phyloP scores from a whole-genome alignment of 2,329 filamentous ascomycete species.

The Sporothrix sp. region DNA sequence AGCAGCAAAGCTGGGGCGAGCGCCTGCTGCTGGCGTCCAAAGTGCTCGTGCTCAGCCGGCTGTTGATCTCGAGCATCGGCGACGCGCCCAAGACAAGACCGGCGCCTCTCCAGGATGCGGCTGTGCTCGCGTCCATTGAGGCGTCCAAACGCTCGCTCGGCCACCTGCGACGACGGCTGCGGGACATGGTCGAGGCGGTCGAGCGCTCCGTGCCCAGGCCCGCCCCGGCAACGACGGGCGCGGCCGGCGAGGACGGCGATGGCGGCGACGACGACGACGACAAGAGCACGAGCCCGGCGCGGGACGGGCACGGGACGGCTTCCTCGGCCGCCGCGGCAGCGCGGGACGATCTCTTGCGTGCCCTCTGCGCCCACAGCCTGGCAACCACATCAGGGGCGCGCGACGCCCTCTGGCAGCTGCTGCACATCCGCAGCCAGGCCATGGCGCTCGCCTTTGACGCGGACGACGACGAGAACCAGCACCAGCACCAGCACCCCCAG shows the following conservation, averaged over 20 bases:
- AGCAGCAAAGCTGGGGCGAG: constrained; percentile 31
- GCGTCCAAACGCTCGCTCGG: constrained; percentile 54
- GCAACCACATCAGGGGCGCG: constrained; percentile 68
- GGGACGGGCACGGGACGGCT: neutral
- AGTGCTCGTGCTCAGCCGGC: constrained; percentile 62
- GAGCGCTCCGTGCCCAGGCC: constrained; percentile 11
- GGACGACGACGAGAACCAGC: constrained; percentile 29
- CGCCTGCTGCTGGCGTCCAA: constrained; percentile 54
- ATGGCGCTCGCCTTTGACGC: constrained; percentile 53
- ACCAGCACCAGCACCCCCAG: neutral
- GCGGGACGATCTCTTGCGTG: constrained; percentile 52
- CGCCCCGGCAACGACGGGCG: neutral
- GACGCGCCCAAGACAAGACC: constrained; percentile 18
- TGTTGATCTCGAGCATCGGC: constrained; percentile 64
- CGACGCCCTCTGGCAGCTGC: constrained; percentile 70
- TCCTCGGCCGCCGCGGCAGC: neutral
- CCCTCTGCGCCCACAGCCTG: constrained; percentile 73
- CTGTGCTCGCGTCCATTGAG: constrained; percentile 38
- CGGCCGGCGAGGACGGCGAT: neutral
- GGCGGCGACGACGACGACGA: neutral
- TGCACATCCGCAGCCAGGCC: constrained; percentile 60
- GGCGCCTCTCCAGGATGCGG: constrained; percentile 19
- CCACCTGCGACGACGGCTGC: constrained; percentile 50
- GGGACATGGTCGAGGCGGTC: constrained; percentile 55
- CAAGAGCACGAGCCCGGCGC: neutral